These are phyloP conservation scores for Blastobotrys proliferans DNA, from an alignment of 1,139 yeast genomes.

Conservation along the genomic window DNA sequence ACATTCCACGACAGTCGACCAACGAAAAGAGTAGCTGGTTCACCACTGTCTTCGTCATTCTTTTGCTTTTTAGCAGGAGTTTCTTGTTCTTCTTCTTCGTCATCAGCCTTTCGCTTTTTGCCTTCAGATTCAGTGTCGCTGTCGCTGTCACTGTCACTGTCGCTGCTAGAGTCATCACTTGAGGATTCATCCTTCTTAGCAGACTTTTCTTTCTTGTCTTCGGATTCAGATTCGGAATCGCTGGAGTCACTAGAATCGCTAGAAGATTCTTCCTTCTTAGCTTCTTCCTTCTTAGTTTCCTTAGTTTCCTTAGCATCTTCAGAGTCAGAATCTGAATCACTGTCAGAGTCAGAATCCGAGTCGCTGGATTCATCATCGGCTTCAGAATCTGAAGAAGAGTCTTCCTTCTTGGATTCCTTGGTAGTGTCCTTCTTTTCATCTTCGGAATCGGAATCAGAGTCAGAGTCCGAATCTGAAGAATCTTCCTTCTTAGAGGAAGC, in stretches of 20 bases:
- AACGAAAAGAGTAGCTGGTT: constrained; percentile 87
- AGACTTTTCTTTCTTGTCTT: background rate
- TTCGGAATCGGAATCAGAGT: constrained; percentile 22
- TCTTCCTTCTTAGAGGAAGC: constrained; percentile 22
- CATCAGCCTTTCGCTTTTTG: constrained; percentile 39
- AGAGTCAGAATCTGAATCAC: constrained; percentile 32
- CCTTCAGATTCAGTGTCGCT: constrained; percentile 31
- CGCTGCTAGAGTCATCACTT: constrained; percentile 22
- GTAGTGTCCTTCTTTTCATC: constrained; percentile 27
- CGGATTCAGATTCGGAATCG: constrained; percentile 30
- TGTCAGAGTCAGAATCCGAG: constrained; percentile 23
- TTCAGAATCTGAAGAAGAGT: constrained; percentile 27
- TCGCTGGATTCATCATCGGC: constrained; percentile 20
- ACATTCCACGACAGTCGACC: constrained; percentile 97
- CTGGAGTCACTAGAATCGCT: constrained; percentile 27
- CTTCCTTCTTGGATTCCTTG: constrained; percentile 32
- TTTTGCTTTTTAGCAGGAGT: constrained; percentile 39
- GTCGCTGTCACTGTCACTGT: constrained; percentile 22
- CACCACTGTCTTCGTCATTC: constrained; percentile 38
- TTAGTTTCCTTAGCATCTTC: constrained; percentile 29
- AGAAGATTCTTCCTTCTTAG: constrained; percentile 31
- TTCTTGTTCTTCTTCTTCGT: constrained; percentile 27
- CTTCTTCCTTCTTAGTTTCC: constrained; percentile 5
- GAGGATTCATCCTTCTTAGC: too few relatives aligned
- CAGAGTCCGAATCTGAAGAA: constrained; percentile 21